phyloP scores from a whole-genome alignment of 2,329 filamentous ascomycete genomes.

The Fusarium nanum region DNA sequence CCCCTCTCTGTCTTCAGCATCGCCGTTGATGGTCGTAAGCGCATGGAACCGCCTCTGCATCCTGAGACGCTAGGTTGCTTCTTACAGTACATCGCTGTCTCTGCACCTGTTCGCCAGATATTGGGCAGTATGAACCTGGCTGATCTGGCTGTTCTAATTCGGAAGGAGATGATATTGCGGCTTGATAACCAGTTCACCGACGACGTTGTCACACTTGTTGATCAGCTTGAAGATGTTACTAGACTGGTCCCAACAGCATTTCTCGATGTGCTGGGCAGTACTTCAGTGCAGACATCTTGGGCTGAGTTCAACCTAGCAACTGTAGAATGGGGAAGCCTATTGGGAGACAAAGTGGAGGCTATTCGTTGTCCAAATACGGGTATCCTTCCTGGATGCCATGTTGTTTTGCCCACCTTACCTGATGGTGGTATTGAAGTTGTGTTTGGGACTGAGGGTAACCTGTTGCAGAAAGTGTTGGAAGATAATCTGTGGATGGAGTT shows the following conservation, averaged over 20 bases:
- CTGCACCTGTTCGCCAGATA: constrained; percentile 20
- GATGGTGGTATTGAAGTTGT: constrained; percentile 27
- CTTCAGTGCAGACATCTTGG: constrained; percentile 28
- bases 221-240: constrained; percentile 12
- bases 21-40: constrained; percentile 21
- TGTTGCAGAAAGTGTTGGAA: constrained; percentile 8
- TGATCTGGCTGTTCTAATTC: constrained; percentile 21
- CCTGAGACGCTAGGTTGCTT: constrained; percentile 23
- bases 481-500: constrained; percentile 23
- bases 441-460: neutral
- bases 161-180: constrained; percentile 14
- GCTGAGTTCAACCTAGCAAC: constrained; percentile 10
- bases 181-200: constrained; percentile 20
- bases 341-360: constrained; percentile 20
- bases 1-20: constrained; percentile 12
- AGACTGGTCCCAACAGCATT: constrained; percentile 25
- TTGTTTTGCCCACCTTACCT: constrained; percentile 12
- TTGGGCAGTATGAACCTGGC: constrained; percentile 7
- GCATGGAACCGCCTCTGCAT: constrained; percentile 18
- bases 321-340: constrained; percentile 11
- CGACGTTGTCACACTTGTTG: constrained; percentile 18
- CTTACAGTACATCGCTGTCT: constrained; percentile 21
- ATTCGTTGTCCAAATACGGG: constrained; percentile 22
- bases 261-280: constrained; percentile 13
- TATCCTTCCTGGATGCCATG: constrained; percentile 16